A percentile compares a stretch with the other conserved stretches of the same genome.
phyloP scores from a whole-genome alignment of 257 asterid genomes.

The Solanum appendiculatum region DNA sequence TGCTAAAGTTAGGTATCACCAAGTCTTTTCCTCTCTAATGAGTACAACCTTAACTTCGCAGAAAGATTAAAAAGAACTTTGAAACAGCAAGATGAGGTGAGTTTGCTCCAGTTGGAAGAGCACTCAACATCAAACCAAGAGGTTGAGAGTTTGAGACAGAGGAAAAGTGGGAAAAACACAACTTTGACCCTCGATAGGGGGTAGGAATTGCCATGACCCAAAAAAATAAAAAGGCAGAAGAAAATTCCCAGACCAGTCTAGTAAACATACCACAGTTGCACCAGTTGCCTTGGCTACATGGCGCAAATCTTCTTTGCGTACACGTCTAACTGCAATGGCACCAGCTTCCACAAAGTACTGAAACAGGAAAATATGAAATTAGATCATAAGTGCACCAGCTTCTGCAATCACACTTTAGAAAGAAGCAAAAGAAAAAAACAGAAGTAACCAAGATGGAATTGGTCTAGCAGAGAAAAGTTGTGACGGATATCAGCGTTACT shows the following conservation, averaged over 20 bases:
- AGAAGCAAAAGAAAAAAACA: neutral
- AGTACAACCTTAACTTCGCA: neutral
- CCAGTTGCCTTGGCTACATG: slow-evolving; percentile 97
- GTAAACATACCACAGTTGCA: slow-evolving; percentile 64
- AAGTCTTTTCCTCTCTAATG: neutral
- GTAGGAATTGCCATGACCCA: neutral
- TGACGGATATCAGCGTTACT: neutral
- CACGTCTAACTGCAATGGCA: slow-evolving; percentile 91
- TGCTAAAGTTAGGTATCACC: neutral
- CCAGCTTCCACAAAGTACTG: slow-evolving; percentile 97
- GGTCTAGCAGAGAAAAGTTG: neutral
- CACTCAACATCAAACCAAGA: neutral
- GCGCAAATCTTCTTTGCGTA: slow-evolving; percentile 86
- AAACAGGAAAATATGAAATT: slow-evolving; percentile 1
- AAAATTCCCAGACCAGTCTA: neutral
- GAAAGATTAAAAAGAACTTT: neutral
- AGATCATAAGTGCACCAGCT: neutral
- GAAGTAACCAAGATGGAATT: neutral
- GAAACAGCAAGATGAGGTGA: neutral
- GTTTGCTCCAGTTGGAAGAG: neutral
- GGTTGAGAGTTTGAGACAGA: neutral
- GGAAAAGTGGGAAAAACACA: neutral
- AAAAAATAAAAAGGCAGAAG: neutral
- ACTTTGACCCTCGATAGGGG: neutral
- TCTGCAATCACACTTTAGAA: neutral